Evolutionary conservation across 2,329 filamentous ascomycete genomes (phyloP), one percentile per base, ranked within the genome.

Genomic region (Aspergillus vadensis): DNA sequence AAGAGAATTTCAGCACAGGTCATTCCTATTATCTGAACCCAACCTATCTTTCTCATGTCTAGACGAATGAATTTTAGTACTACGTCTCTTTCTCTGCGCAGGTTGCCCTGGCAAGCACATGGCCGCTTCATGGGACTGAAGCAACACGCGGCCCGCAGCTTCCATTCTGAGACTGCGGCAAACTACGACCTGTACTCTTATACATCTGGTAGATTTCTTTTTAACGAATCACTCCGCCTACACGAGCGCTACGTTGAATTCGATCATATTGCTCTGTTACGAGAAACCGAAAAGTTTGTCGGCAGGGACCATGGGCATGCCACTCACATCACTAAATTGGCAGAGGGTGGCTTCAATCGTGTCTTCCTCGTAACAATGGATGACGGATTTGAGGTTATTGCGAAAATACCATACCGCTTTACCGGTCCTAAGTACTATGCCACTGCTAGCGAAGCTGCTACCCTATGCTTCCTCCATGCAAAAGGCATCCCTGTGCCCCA

Each of bases 371-470:
- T 64, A 17, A 63, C 25, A 27, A 62, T 62, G 44, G 25, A 64
- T 10, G 63, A 65, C 56, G 65, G 63, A 10, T 61, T 44, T 9
- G 41, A 64, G 15, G 57, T 54, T 12, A 57, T 68, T 53, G 60
- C 41, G 14, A 65, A 66, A 39, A 60, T 59, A 8, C 65, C 59
- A 8, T 66, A 65, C 36, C 19, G 12, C 4, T 41, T 61, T 32
- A 48, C 64, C 10, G 63, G 55, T 1, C 62, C 58, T 1, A 65
- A 50, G 36, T 36, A 55, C 59, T 23, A 64, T 43, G 59, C 65
- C 15, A 69, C 68, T 25, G 69, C 67, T 5, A 71, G 63, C 51
- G 67, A 72, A 63, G 68, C 62, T 32, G 68, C 68, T 6, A 70
- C 69, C 12, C 49, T 67, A 8, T 38, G 59, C 2, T 66, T 66